Conservation (phyloP, 148 eudicot genomes). For the Nyssa sinensis region DNA sequence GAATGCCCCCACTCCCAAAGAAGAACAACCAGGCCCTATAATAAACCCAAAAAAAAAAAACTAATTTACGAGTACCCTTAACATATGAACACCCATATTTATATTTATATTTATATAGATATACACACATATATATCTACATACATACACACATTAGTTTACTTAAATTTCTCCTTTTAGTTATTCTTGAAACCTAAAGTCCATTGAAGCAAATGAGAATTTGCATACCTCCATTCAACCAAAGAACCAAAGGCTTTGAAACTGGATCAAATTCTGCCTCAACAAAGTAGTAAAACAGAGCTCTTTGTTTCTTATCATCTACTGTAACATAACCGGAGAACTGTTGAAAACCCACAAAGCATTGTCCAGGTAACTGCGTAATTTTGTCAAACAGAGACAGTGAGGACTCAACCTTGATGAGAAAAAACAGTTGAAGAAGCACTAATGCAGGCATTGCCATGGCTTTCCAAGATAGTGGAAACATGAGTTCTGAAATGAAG, state of each 20-base stretch:
- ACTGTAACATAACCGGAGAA: constrained; percentile 82
- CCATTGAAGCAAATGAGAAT: background rate
- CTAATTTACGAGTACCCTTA: background rate
- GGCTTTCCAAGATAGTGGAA: background rate
- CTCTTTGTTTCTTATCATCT: constrained; percentile 58
- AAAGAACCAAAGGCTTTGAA: constrained; percentile 87
- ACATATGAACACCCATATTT: background rate
- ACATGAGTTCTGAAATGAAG: background rate
- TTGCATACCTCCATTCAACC: constrained; percentile 93
- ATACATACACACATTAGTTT: constrained; percentile 14
- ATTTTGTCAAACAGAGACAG: constrained; percentile 44
- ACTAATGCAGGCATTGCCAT: constrained; percentile 21
- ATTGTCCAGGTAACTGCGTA: constrained; percentile 70
- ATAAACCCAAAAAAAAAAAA: constrained; percentile 1
- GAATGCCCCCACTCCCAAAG: constrained; percentile 98
- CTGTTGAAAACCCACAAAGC: constrained; percentile 72
- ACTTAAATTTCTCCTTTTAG: background rate
- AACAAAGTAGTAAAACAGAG: constrained; percentile 87
- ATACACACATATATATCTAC: background rate
- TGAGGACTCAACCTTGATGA: constrained; percentile 19
- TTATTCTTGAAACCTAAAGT: too few species aligned
- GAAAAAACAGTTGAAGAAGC: constrained; percentile 15
- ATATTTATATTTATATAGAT: background rate
- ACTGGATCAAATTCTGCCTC: constrained; percentile 73
- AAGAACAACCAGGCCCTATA: constrained; percentile 98